Conservation (phyloP, 2,329 filamentous ascomycete genomes). For the Fusarium sp. region DNA sequence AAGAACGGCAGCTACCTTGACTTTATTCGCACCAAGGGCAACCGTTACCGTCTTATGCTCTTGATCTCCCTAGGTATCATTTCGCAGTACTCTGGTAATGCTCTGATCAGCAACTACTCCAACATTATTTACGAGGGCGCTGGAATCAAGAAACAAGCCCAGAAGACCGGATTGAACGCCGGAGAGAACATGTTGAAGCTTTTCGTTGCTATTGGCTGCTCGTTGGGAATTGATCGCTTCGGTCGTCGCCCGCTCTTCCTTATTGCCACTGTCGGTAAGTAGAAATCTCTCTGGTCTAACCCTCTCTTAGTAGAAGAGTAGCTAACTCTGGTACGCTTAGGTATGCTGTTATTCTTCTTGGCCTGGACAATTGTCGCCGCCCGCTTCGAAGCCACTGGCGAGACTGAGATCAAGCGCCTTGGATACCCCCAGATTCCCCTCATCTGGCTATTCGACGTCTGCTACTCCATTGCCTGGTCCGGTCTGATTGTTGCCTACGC, state of each 20-base stretch:
- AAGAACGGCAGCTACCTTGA: slow-evolving; percentile 67
- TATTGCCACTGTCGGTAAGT: slow-evolving; percentile 52
- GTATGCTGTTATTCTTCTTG: slow-evolving; percentile 53
- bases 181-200: slow-evolving; percentile 30
- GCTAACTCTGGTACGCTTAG: slow-evolving; percentile 37
- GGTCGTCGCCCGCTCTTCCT: slow-evolving; percentile 68
- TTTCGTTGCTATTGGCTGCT: slow-evolving; percentile 19
- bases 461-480: slow-evolving; percentile 71
- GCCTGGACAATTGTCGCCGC: slow-evolving; percentile 23
- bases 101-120: slow-evolving; percentile 75
- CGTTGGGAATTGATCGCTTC: slow-evolving; percentile 41
- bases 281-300: accelerated
- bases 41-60: slow-evolving; percentile 73
- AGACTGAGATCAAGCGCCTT: slow-evolving; percentile 48
- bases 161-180: slow-evolving; percentile 54
- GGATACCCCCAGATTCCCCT: slow-evolving; percentile 69
- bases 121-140: slow-evolving; percentile 71
- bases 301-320: accelerated
- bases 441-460: slow-evolving; percentile 70
- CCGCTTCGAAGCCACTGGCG: slow-evolving; percentile 13
- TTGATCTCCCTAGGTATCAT: slow-evolving; percentile 73
- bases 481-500: slow-evolving; percentile 69
- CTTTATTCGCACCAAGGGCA: slow-evolving; percentile 72
- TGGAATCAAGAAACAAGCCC: slow-evolving; percentile 68
- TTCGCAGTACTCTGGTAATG: slow-evolving; percentile 77